These are phyloP conservation scores for Discostella pseudostelligera DNA, from an alignment of 108 stramenopile species.

Conservation along the genomic window DNA sequence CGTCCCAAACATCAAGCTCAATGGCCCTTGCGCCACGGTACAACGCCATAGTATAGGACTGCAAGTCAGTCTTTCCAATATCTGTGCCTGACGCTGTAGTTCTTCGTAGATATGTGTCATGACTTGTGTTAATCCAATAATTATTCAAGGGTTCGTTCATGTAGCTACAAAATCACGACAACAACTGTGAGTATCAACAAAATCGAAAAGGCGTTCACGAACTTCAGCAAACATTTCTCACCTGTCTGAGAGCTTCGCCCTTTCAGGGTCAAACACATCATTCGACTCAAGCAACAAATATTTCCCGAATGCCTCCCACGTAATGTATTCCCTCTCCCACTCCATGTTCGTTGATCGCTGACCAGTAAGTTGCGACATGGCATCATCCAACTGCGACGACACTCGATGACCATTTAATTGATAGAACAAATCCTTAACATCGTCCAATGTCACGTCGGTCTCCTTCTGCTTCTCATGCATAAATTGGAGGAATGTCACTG, in stretches of 20 bases:
- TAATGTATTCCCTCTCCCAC: slow-evolving; percentile 53
- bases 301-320: slow-evolving; percentile 50
- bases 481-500: slow-evolving; percentile 66
- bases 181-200: neutral
- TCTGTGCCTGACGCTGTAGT: slow-evolving; percentile 20
- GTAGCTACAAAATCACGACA: slow-evolving; percentile 49
- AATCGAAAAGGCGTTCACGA: neutral
- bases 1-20: slow-evolving; percentile 95
- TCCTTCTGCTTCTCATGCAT: slow-evolving; percentile 63
- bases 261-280: slow-evolving; percentile 63
- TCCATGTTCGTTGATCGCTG: slow-evolving; percentile 12
- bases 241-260: slow-evolving; percentile 25
- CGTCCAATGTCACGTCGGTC: slow-evolving; percentile 47
- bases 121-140: slow-evolving; percentile 91
- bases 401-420: slow-evolving; percentile 49
- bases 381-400: slow-evolving; percentile 23
- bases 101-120: slow-evolving; percentile 85
- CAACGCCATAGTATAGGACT: slow-evolving; percentile 64
- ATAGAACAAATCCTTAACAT: slow-evolving; percentile 55
- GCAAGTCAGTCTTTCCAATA: slow-evolving; percentile 40
- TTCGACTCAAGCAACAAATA: slow-evolving; percentile 66
- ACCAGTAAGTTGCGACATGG: slow-evolving; percentile 12
- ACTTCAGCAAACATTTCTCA: slow-evolving; percentile 11
- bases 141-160: slow-evolving; percentile 87
- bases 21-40: slow-evolving; percentile 81